These are phyloP conservation scores for Aureobasidium melanogenum DNA, from an alignment of 2,329 filamentous ascomycete species.

Conservation along the genomic window DNA sequence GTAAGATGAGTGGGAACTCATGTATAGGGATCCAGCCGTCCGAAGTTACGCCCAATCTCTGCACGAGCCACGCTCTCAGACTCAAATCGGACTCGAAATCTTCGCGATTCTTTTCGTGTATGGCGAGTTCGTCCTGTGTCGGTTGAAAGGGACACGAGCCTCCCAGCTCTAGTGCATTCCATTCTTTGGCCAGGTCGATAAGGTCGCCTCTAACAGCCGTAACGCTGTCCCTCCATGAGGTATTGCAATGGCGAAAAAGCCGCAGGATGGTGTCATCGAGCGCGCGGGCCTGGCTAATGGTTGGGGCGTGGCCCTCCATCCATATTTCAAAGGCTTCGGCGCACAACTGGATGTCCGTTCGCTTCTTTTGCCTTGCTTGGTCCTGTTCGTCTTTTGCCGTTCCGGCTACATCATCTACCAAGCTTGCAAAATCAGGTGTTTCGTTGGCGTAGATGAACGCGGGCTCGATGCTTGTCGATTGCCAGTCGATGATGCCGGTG, in stretches of 20 bases:
- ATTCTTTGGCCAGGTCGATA: background rate
- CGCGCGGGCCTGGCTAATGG: background rate
- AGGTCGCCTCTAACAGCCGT: background rate
- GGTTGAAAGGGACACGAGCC: background rate
- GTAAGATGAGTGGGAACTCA: no score
- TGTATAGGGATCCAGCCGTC: no score
- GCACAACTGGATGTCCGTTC: background rate
- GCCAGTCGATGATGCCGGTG: constrained; percentile 28
- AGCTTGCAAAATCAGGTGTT: constrained; percentile 16
- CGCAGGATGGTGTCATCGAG: background rate
- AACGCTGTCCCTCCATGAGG: background rate
- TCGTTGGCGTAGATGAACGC: constrained; percentile 15
- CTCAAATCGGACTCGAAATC: no score
- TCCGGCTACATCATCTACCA: background rate
- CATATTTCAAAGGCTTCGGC: constrained; percentile 1
- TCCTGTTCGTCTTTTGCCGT: background rate
- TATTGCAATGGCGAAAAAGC: background rate
- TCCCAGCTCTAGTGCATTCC: background rate
- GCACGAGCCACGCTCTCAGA: no score
- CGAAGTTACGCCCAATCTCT: no score
- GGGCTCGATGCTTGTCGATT: constrained; percentile 19
- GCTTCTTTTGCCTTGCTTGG: background rate
- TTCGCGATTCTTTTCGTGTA: no score
- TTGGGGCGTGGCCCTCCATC: background rate
- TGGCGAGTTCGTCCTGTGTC: background rate